These are phyloP conservation scores for Asterella californica DNA, from an alignment of 225 moss, liverwort and hornwort genomes.

Conservation along the genomic window DNA sequence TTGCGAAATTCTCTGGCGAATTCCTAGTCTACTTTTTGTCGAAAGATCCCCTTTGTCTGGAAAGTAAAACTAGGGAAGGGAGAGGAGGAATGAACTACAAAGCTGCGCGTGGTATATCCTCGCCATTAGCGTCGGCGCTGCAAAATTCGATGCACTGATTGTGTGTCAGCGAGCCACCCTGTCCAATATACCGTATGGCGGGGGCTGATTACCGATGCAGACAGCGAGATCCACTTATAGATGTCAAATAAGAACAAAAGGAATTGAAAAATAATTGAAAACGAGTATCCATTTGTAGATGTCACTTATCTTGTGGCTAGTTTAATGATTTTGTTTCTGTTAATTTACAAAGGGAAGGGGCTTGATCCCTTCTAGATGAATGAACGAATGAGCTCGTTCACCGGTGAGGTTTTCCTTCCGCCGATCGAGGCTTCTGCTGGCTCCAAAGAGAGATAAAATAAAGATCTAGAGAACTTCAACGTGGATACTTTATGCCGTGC, in stretches of 20 bases:
- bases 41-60: conserved; percentile 13
- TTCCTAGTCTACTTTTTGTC: background rate
- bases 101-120: conserved; percentile 15
- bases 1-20: background rate
- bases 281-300: conserved; percentile 12
- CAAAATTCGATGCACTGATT: conserved; percentile 6
- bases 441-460: background rate
- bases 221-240: too few relatives aligned
- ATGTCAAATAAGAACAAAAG: too few relatives aligned
- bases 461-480: background rate
- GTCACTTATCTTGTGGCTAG: background rate
- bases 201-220: conserved; percentile 5
- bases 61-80: background rate
- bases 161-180: conserved; percentile 13
- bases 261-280: too few relatives aligned
- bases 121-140: conserved; percentile 13
- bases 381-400: background rate
- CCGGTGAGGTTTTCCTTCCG: background rate
- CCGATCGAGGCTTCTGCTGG: too few relatives aligned
- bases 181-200: background rate
- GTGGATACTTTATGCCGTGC: conserved; percentile 4
- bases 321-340: background rate
- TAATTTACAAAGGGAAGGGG: too few relatives aligned
- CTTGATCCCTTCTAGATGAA: too few relatives aligned
- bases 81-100: conserved; percentile 6